Base-by-base conservation (phyloP, 2,329 filamentous ascomycete genomes). In the Setomelanomma holmii region DNA sequence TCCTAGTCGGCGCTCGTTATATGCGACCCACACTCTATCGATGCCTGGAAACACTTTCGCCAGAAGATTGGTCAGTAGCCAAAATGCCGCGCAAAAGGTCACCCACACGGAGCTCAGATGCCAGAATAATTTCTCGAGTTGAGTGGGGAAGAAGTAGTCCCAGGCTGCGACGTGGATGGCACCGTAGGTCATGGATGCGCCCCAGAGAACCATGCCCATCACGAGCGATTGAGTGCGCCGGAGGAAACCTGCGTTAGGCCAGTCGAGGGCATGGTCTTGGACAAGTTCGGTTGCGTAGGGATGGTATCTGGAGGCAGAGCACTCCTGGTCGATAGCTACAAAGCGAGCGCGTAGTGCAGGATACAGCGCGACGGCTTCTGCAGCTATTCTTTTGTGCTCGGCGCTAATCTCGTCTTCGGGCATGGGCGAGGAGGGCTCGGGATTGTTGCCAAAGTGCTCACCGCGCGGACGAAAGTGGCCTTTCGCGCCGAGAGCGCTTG, bases 151-250 rank as follows among this genome's bases (percentile, higher is more conserved):
- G 42, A 45, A 48, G 12, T 57, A 52, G 23, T 58, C 35, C 60
- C 63, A 68, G 4, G 64, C 62, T 1, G 60, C 51, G 21, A 60
- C 39, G 30, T 68, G 63, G 19, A 69, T 55, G 5, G 45, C 64
- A n/a, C 60, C 61, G 34, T 63, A 68, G 1, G 30, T 55, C 41
- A 64, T 55, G 5, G 46, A 58, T 10, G 59, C 52, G 17, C 55
- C 40, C 60, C 58, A 66, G 14, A 66, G 58, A 12, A 53, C 43
- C 44, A 58, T 62, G 43, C 49, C 51, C 40, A 58, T 51, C 1
- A 56, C 36, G 3, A 60, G 42, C 30, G 51, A 51, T 20, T 56
- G 49, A 2, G 53, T 60, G n/a, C 45, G 45, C 1, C 60, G 58
- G 4, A 67, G 45, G 10, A 67, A 52, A 8, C 54, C 60, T 16